Evolutionary conservation across 1,139 yeast genomes (phyloP).

Genomic region (Debaryomyces sp.): DNA sequence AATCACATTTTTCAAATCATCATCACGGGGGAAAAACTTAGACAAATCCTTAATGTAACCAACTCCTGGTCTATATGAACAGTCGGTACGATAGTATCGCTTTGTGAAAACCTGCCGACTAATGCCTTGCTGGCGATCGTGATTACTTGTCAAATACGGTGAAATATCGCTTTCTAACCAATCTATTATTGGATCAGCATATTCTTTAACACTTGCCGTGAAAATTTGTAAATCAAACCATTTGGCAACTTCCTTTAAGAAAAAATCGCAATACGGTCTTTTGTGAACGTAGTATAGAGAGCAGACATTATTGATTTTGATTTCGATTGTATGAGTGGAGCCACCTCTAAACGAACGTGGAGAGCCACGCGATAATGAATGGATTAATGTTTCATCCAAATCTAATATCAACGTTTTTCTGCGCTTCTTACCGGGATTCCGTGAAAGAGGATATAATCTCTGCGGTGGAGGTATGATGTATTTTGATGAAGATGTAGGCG

Average conservation of each 20-base stretch:
- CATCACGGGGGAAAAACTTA: constrained; percentile 43
- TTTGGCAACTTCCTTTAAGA: constrained; percentile 71
- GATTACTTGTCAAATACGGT: background rate
- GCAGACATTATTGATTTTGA: constrained; percentile 67
- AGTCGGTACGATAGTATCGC: constrained; percentile 78
- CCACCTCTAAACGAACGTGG: constrained; percentile 48
- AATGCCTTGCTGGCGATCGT: constrained; percentile 14
- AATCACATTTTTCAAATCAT: constrained; percentile 70
- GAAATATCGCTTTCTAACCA: constrained; percentile 60
- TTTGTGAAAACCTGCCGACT: constrained; percentile 43
- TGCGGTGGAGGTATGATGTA: constrained; percentile 54
- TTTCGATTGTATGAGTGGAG: constrained; percentile 80
- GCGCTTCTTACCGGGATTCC: constrained; percentile 43
- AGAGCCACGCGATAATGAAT: constrained; percentile 73
- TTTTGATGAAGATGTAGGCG: constrained; percentile 56
- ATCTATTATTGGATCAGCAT: constrained; percentile 96
- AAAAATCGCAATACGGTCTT: constrained; percentile 88
- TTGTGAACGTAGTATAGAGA: constrained; percentile 89
- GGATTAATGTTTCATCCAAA: constrained; percentile 91
- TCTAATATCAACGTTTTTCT: constrained; percentile 73
- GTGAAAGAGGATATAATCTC: constrained; percentile 43
- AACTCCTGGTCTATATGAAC: constrained; percentile 73
- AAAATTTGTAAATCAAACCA: constrained; percentile 92
- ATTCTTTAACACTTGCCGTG: constrained; percentile 93
- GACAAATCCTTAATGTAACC: constrained; percentile 89